Percentiles rank a stretch among this genome's conserved stretches.
These are phyloP conservation scores for Eutypella sp. DNA, from an alignment of 2,329 filamentous ascomycete species.

Conservation along the genomic window DNA sequence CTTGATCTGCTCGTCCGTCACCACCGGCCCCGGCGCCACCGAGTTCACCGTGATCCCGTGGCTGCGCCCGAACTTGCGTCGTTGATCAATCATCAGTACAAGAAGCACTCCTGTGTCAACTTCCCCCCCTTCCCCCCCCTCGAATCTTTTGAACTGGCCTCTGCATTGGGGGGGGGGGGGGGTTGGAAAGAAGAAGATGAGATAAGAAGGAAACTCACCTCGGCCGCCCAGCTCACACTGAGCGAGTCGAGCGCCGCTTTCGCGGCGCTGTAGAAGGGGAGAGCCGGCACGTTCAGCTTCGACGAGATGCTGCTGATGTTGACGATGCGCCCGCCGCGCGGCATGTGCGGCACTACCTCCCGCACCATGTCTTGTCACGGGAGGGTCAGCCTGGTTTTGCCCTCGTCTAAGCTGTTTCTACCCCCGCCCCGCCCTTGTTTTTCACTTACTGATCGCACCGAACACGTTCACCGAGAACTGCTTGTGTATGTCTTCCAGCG, in stretches of 20 bases:
- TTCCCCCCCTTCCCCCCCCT: no score
- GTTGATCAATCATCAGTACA: neutral
- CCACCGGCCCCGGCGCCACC: constrained; percentile 12
- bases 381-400: neutral
- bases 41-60: constrained; percentile 17
- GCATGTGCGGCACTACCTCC: constrained; percentile 24
- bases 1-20: constrained; percentile 7
- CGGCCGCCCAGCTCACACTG: constrained; percentile 9
- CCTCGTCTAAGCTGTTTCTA: neutral
- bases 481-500: constrained; percentile 14
- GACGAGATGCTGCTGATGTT: constrained; percentile 28
- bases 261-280: constrained; percentile 11
- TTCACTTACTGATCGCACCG: constrained; percentile 15
- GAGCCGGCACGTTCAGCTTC: constrained; percentile 9
- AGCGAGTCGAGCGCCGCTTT: constrained; percentile 14
- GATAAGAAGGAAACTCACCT: constrained; percentile 5
- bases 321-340: constrained; percentile 29
- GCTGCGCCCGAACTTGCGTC: constrained; percentile 11
- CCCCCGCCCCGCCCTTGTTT: neutral
- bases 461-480: constrained; percentile 23
- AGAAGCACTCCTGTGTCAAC: no score
- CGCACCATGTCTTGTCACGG: constrained; percentile 15
- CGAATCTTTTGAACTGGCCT: no score
- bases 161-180: no score
- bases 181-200: neutral